Evolutionary conservation across 495 filamentous ascomycete genomes (phyloP).

Genomic region (Amphirosellinia nigrospora): DNA sequence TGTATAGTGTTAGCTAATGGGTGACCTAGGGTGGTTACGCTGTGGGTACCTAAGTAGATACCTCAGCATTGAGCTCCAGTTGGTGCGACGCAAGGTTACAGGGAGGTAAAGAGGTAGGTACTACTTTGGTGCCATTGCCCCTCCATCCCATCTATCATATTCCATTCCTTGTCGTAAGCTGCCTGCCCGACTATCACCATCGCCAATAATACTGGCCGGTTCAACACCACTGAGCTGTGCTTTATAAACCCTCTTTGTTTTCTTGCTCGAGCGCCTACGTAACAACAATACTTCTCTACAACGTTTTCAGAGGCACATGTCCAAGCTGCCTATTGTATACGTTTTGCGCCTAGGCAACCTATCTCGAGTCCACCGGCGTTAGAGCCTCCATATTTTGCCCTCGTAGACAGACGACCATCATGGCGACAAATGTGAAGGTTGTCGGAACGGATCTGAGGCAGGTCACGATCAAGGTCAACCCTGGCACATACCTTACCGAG

Average conservation of each 20-base stretch:
- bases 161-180: slow-evolving; percentile 33
- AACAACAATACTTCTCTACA: not conserved
- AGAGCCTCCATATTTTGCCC: not conserved
- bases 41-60: not conserved
- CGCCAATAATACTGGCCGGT: not conserved
- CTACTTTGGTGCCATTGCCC: slow-evolving; percentile 7
- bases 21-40: not conserved
- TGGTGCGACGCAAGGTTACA: not conserved
- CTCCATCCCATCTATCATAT: slow-evolving; percentile 19
- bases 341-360: not conserved
- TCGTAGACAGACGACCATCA: slow-evolving; percentile 43
- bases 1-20: slow-evolving; percentile 12
- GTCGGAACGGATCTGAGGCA: slow-evolving; percentile 76
- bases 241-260: not conserved
- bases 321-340: not conserved
- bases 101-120: not conserved
- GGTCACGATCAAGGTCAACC: slow-evolving; percentile 80
- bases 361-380: not conserved
- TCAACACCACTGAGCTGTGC: not conserved
- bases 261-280: not conserved
- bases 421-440: slow-evolving; percentile 90
- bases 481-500: slow-evolving; percentile 79
- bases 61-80: not conserved
- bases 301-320: not conserved
- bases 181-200: slow-evolving; percentile 14